Conservation (phyloP, 805 yeast species). For the Kockiozyma suomiensis region DNA sequence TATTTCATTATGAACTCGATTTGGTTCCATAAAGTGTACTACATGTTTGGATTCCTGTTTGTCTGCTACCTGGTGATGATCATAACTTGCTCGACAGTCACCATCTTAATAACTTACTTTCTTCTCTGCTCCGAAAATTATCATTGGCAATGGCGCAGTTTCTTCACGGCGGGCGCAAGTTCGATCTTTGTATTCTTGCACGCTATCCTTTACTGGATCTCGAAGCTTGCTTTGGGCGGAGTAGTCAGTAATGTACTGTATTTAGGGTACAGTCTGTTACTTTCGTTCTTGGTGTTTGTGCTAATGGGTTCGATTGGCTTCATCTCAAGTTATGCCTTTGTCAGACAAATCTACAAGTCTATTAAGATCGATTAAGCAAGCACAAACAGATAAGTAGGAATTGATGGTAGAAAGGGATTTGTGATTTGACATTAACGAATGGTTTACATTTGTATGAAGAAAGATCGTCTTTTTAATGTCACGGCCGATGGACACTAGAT, state of each 20-base stretch:
- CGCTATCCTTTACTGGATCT: slow-evolving; percentile 57
- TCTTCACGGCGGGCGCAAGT: slow-evolving; percentile 87
- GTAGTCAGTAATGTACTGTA: slow-evolving; percentile 76
- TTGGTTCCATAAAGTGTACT: slow-evolving; percentile 92
- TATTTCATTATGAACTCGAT: slow-evolving; percentile 87
- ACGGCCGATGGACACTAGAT: too few relatives aligned
- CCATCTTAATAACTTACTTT: slow-evolving; percentile 79
- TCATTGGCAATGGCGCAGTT: slow-evolving; percentile 96
- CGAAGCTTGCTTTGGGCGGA: slow-evolving; percentile 67
- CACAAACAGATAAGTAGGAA: too few relatives aligned
- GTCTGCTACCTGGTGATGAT: slow-evolving; percentile 84
- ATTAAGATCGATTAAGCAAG: slow-evolving; percentile 85
- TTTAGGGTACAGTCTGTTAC: slow-evolving; percentile 76
- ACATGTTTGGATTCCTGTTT: slow-evolving; percentile 96
- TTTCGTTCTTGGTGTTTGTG: slow-evolving; percentile 71
- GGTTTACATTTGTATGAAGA: too few relatives aligned
- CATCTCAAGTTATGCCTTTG: slow-evolving; percentile 69
- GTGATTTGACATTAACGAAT: too few relatives aligned
- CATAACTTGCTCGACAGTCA: slow-evolving; percentile 75
- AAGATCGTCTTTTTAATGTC: too few relatives aligned
- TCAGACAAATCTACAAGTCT: slow-evolving; percentile 76
- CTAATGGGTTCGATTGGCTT: slow-evolving; percentile 90
- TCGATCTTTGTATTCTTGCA: slow-evolving; percentile 82
- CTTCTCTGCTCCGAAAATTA: slow-evolving; percentile 88
- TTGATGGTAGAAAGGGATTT: too few relatives aligned